Base-by-base conservation (phyloP, 306 rosid species). In the Oxytropis ochrocephala region DNA sequence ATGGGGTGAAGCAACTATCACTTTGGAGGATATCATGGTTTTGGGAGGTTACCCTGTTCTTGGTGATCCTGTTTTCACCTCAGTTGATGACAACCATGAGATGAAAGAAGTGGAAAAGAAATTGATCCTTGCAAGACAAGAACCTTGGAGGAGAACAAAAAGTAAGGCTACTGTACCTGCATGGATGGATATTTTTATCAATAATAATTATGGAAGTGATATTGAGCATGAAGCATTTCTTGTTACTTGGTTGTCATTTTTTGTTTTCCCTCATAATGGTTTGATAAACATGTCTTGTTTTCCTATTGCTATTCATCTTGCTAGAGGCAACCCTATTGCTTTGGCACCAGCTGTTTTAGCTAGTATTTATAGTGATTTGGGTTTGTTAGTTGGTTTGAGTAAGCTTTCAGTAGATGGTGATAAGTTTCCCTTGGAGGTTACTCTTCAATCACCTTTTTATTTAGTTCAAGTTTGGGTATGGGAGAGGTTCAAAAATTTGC, bases 221-320 rank as follows among this genome's bases (percentile, higher is more conserved):
- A 7, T 88, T 44, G 95, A 88, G 78, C 95, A 85, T 17, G 85
- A 85, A 60, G 89, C 84, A 7, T 85, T 88, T 42, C 81, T 88
- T 12, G 78, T 50, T 5, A 13, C 75, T 32, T 85, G 87, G 91
- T 72, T 88, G 13, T 81, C 87, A 3, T 19, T 41, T 32, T 78
- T 70, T 74, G 87, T 84, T 8, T 67, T 85, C 7, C 43, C 65
- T 19, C 8, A 27, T 16, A 62, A 43, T 1, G 1, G 11, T 1
- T 1, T n/a, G 0, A 21, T 88, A 0, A 56, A 32, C 5, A 52
- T 48, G 4, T 10, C 1, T 61, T 66, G 67, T 30, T 75, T 84
- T 32, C 77, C 86, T 10, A 43, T 88, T 5, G 89, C 85, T 0
- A 7, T 84, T 75, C 77, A 56, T 48, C 86, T 88, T 12, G 83